Base-by-base conservation (phyloP, 306 rosid species). In the peach (Prunus persica) region DNA sequence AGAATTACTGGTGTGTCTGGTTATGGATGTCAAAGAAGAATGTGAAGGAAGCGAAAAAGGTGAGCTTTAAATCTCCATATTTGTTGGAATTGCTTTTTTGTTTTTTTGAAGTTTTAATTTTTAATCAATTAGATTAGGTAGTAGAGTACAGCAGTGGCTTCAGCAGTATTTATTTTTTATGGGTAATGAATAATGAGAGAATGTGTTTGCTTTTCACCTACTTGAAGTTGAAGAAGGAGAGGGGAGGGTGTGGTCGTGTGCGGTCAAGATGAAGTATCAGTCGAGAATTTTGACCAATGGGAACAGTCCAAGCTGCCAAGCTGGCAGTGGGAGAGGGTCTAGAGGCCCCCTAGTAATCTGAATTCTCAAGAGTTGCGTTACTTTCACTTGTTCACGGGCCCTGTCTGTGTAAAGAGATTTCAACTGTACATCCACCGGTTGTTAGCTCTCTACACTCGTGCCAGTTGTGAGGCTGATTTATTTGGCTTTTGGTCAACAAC, bases 171-270 rank as follows among this genome's bases (percentile, higher is more conserved):
- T 28, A 9, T 2, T 6, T 27, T 13, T 52, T 52, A 14, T 52
- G 16, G 81, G 74, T 12, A 55, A 56, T 54, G 64, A 61, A 14
- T 38, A 24, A 60, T 49, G 57, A 76, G 71, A 77, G 67, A 34
- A 8, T 77, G 80, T 81, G 79, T 65, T 84, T 81, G 87, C 91
- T 84, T 93, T 89, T 88, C 92, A 91, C 93, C 97, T 58, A 89
- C 91, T 84, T 77, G 85, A 82, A 34, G 2, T 19, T 18, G 25
- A 30, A 8, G 45, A 2, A 6, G 45, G 6, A 63, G 71, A 72
- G 69, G 69, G 64, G 72, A 19, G 79, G 81, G 69, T 47, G 75
- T 45, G 81, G 84, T 90, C 83, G n/a, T 72, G 79, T 87, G 46
- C 58, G 22, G 85, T 79, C 82, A 83, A 82, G 86, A 88, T 79